Percentiles rank a stretch among this genome's conserved stretches.
These are phyloP conservation scores for Epicoccum nigrum DNA, from an alignment of 2,329 filamentous ascomycete genomes.

Conservation along the genomic window DNA sequence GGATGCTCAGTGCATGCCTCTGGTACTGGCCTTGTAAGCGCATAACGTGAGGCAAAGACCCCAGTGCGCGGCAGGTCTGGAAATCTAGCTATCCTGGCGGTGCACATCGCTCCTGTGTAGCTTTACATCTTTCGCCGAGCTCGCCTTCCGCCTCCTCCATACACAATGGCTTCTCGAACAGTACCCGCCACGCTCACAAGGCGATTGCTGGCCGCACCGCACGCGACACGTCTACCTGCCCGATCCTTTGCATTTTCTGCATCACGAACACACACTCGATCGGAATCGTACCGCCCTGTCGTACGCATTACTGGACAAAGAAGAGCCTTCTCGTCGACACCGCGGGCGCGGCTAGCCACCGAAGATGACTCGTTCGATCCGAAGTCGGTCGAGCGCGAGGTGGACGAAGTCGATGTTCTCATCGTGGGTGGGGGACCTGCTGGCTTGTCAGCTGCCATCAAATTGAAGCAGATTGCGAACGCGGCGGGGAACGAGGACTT, in stretches of 20 bases:
- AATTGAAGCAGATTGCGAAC: slow-evolving; percentile 92
- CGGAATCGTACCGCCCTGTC: slow-evolving; percentile 38
- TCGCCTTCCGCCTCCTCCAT: slow-evolving; percentile 12
- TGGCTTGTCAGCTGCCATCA: slow-evolving; percentile 89
- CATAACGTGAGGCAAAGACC: slow-evolving; percentile 1
- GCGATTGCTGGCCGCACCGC: slow-evolving; percentile 32
- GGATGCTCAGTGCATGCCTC: slow-evolving; percentile 18
- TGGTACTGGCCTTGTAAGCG: slow-evolving; percentile 10
- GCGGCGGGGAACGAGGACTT: slow-evolving; percentile 96
- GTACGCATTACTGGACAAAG: slow-evolving; percentile 47
- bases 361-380: slow-evolving; percentile 51
- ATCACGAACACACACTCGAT: slow-evolving; percentile 21
- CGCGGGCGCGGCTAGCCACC: slow-evolving; percentile 36
- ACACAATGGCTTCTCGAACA: slow-evolving; percentile 42
- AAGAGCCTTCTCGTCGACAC: slow-evolving; percentile 44
- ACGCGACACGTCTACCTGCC: slow-evolving; percentile 23
- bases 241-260: slow-evolving; percentile 29
- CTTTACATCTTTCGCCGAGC: slow-evolving; percentile 13
- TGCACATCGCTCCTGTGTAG: slow-evolving; percentile 7
- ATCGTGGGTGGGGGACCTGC: slow-evolving; percentile 97
- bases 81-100: slow-evolving; percentile 1
- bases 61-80: slow-evolving; percentile 9
- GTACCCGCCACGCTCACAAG: slow-evolving; percentile 36
- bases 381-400: slow-evolving; percentile 76
- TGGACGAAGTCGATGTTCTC: slow-evolving; percentile 92